These are phyloP conservation scores for Vaccinium darrowii DNA, from an alignment of 148 eudicot genomes.

Conservation along the genomic window DNA sequence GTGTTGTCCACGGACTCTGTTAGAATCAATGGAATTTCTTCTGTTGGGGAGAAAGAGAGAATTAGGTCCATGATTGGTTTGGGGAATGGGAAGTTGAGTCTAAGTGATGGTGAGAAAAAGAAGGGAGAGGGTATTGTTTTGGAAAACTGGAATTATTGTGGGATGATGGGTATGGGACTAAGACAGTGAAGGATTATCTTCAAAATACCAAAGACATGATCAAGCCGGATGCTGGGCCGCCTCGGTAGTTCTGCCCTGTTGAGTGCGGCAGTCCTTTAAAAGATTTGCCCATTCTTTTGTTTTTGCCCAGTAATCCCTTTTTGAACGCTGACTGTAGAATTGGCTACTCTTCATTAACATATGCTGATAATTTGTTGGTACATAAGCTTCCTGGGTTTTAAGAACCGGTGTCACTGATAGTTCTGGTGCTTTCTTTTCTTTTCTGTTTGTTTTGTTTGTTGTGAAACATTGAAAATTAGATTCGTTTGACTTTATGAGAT, in stretches of 20 bases:
- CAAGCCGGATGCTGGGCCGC: constrained; percentile 82
- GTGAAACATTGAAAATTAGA: not conserved
- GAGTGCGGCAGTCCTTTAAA: constrained; percentile 66
- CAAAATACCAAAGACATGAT: constrained; percentile 62
- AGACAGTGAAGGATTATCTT: constrained; percentile 81
- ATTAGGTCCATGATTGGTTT: no score
- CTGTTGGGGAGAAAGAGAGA: no score
- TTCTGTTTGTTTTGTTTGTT: not conserved
- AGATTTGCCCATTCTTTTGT: constrained; percentile 76
- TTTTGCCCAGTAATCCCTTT: constrained; percentile 75
- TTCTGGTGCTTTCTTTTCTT: not conserved
- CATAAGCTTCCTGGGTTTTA: not conserved
- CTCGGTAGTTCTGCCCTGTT: constrained; percentile 88
- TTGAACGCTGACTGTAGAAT: not conserved
- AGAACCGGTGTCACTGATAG: not conserved
- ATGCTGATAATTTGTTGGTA: not conserved
- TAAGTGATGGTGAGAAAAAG: no score
- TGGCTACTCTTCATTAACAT: not conserved
- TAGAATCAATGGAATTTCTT: no score
- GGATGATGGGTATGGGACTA: no score
- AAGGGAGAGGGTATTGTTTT: no score
- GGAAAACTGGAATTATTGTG: no score
- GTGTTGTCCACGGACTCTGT: no score
- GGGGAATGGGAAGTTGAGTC: no score
- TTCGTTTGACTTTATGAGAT: not conserved